Evolutionary conservation across 257 asterid species (phyloP).

Genomic region (Knoxia roxburghii): DNA sequence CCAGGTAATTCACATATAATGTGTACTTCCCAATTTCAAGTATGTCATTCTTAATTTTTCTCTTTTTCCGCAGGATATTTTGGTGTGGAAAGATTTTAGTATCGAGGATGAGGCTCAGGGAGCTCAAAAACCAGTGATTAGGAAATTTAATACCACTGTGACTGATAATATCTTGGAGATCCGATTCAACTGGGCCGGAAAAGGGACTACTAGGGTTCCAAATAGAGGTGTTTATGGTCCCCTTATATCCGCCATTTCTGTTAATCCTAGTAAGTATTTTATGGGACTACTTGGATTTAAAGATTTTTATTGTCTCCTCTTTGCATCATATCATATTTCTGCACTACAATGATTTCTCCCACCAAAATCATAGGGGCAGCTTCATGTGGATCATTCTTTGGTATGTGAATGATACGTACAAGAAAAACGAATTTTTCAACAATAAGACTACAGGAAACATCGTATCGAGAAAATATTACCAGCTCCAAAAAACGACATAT

Average conservation of each 20-base stretch:
- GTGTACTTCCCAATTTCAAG: neutral
- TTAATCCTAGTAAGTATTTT: constrained; percentile 57
- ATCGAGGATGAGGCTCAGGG: constrained; percentile 70
- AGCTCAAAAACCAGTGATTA: constrained; percentile 49
- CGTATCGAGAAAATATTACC: no score
- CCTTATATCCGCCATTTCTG: constrained; percentile 79
- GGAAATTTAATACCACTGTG: constrained; percentile 45
- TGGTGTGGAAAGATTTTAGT: constrained; percentile 54
- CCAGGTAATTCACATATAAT: constrained; percentile 45
- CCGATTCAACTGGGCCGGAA: constrained; percentile 76
- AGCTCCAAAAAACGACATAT: no score
- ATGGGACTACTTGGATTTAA: neutral
- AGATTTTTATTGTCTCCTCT: no score
- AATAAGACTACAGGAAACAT: no score
- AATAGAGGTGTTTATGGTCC: constrained; percentile 75
- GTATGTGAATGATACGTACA: no score
- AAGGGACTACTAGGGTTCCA: constrained; percentile 79
- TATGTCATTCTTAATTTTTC: neutral
- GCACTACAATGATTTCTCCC: no score
- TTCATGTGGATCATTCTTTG: no score
- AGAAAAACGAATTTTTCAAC: no score
- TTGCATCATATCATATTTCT: no score
- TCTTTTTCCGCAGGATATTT: constrained; percentile 44
- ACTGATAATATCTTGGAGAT: constrained; percentile 61
- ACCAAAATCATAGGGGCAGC: no score